phyloP scores from a whole-genome alignment of 352 stramenopile species.

The Pythium rishiriense region DNA sequence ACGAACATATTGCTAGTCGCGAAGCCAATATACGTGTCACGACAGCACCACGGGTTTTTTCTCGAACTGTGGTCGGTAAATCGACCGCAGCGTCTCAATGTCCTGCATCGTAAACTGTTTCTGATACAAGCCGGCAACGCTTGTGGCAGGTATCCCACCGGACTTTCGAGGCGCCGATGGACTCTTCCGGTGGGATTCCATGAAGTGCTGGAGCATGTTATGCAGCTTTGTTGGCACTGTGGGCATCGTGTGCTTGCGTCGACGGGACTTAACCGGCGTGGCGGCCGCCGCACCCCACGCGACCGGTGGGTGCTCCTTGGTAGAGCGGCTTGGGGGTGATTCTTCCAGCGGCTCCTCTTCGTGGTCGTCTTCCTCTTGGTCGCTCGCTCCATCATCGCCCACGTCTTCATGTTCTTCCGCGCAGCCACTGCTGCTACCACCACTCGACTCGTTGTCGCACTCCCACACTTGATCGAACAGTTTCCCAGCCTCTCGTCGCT shows the following conservation, averaged over 20 bases:
- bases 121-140: conserved; percentile 8
- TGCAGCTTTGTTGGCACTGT: conserved; percentile 14
- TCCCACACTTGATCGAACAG: conserved; percentile 8
- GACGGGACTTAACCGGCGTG: neutral
- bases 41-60: neutral
- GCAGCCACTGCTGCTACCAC: conserved; percentile 8
- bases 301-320: conserved; percentile 12
- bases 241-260: conserved; percentile 14
- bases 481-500: conserved; percentile 2
- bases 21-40: neutral
- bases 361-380: neutral
- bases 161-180: neutral
- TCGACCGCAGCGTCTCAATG: conserved; percentile 19
- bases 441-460: conserved; percentile 18
- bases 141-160: no score
- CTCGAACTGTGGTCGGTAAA: conserved; percentile 20
- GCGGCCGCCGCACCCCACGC: neutral
- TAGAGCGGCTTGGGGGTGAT: neutral
- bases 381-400: no score
- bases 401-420: neutral
- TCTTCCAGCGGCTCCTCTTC: conserved; percentile 17
- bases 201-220: conserved; percentile 18
- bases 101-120: conserved; percentile 27
- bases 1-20: neutral
- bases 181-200: conserved; percentile 25